Evolutionary conservation across 208 protist genomes (phyloP), one percentile per base, ranked within the genome.

Genomic region (Blechomonas ayalai): DNA sequence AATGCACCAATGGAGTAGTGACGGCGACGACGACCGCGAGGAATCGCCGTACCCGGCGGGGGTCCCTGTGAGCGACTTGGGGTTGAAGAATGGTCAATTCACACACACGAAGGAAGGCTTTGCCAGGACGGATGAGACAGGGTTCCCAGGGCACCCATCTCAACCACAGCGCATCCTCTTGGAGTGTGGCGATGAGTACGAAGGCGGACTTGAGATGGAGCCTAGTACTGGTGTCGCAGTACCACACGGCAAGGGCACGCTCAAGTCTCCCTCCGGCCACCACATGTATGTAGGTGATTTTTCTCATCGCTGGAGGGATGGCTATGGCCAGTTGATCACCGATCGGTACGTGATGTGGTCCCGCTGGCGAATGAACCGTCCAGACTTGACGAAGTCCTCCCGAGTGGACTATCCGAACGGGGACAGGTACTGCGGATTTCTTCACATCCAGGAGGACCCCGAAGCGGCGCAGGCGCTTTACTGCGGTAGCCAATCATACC

Each of bases 281-380:
- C 62, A 75, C 45, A 52, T 47, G 22, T 91, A 81, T 60, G 64
- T 77, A n/a, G 82, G 82, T 18, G 58, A 52, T 16, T 91, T 91
- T 45, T 59, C 70, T 19, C 67, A 82, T 28, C 67, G 67, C 13
- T 63, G 67, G 51, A 60, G 82, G 9, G 78, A 91, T 46, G 82
- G 82, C 20, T 73, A 82, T 37, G 82, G 82, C 0, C 52, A 64
- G 29, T 46, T 91, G 27, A 42, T 50, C 35, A 82, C 77, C 8
- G 64, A 75, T 4, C 40, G 45, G 7, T 82, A 69, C 37, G 65
- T 60, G 41, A 50, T 91, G 39, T 91, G 69, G 71, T 71, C 61
- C 6, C 66, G 67, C 15, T 91, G 82, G 82, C 61, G 63, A 19
- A 77, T 76, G 62, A 83, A 91, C 34, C 69, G 72, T 22, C 77